Conservation (phyloP, 495 filamentous ascomycete genomes). For the Tuber umbilicatum region DNA sequence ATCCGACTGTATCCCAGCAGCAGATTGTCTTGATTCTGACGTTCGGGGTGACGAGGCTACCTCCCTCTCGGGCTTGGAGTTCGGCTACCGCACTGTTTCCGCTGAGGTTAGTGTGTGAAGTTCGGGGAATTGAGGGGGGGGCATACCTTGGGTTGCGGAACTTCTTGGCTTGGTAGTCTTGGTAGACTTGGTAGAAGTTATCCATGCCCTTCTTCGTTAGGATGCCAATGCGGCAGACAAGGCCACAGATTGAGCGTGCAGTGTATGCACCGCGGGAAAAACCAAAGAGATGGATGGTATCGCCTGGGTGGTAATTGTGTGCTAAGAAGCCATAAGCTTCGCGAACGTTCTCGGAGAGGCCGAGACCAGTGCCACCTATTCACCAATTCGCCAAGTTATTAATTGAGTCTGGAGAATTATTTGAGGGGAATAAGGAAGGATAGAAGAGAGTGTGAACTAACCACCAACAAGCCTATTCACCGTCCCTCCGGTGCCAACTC, state of each 20-base stretch:
- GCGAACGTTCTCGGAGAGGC: constrained; percentile 51
- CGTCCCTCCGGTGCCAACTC: constrained; percentile 49
- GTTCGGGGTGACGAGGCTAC: constrained; percentile 21
- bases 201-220: constrained; percentile 61
- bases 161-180: constrained; percentile 41
- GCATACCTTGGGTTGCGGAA: constrained; percentile 18
- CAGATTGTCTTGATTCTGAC: constrained; percentile 31
- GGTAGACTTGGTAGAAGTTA: constrained; percentile 58
- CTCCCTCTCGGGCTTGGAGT: constrained; percentile 22
- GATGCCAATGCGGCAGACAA: constrained; percentile 58
- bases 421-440: not conserved
- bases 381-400: not conserved
- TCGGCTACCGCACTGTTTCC: constrained; percentile 12
- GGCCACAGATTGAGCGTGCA: constrained; percentile 57
- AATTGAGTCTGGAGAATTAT: not conserved
- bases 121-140: not conserved
- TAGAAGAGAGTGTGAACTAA: constrained; percentile 8
- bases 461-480: constrained; percentile 49
- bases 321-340: constrained; percentile 64
- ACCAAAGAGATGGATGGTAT: constrained; percentile 64
- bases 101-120: not conserved
- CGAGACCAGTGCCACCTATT: constrained; percentile 22
- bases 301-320: constrained; percentile 60
- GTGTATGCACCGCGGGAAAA: constrained; percentile 71
- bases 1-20: constrained; percentile 60